phyloP scores from a whole-genome alignment of 768 basidiomycete species.

The Mycena galericulata region DNA sequence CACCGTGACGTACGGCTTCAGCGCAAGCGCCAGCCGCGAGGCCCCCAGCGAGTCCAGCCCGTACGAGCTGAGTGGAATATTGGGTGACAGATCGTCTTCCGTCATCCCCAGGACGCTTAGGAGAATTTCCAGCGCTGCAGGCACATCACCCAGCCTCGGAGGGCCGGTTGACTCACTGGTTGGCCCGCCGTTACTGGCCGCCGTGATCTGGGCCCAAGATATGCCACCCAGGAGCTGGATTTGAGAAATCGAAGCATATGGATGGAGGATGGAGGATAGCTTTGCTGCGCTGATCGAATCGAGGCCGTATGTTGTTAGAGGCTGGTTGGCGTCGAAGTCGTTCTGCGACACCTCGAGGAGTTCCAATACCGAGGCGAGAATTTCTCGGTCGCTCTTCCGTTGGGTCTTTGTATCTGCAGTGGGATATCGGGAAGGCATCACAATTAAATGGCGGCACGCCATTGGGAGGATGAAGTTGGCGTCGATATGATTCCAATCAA shows the following conservation, averaged over 20 bases:
- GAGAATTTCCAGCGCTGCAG: too few species aligned
- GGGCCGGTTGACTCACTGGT: background rate
- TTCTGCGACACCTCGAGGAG: background rate
- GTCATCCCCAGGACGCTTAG: too few species aligned
- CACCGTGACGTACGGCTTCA: conserved; percentile 37
- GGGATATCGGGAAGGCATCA: too few species aligned
- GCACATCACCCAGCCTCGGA: too few species aligned
- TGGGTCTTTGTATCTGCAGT: too few species aligned
- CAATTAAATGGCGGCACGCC: background rate
- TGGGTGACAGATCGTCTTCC: too few species aligned
- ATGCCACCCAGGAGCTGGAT: conserved; percentile 8
- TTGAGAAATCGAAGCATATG: background rate
- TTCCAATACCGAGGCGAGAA: background rate
- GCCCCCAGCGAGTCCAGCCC: conserved; percentile 49
- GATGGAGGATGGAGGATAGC: background rate
- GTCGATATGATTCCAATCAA: background rate
- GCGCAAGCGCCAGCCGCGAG: conserved; percentile 40
- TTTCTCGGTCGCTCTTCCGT: background rate
- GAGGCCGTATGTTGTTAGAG: conserved; percentile 4
- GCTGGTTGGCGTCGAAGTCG: background rate
- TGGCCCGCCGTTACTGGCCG: too few species aligned
- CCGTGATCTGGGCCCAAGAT: background rate
- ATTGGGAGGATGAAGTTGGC: background rate
- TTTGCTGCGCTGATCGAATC: background rate
- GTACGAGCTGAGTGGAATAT: too few species aligned